Conservation (phyloP, 2,329 filamentous ascomycete genomes). For the Xylariaceae sp. region DNA sequence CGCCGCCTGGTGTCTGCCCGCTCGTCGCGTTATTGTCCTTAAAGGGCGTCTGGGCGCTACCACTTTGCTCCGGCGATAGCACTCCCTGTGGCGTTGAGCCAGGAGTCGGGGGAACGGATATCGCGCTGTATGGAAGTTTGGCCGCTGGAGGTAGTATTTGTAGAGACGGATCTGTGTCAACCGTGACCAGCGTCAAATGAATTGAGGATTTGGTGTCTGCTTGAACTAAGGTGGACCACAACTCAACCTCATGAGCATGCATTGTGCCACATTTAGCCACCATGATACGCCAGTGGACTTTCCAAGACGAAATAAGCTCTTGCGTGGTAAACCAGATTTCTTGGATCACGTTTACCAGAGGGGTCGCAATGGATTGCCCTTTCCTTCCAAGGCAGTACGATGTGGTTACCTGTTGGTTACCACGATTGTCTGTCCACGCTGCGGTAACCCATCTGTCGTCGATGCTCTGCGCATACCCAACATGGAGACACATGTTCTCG, state of each 20-base stretch:
- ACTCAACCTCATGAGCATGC: constrained; percentile 58
- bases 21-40: constrained; percentile 32
- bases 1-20: constrained; percentile 42
- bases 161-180: constrained; percentile 60
- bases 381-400: constrained; percentile 66
- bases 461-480: constrained; percentile 70
- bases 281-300: constrained; percentile 71
- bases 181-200: constrained; percentile 55
- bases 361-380: constrained; percentile 44
- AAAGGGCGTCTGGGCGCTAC: constrained; percentile 46
- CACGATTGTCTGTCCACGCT: constrained; percentile 75
- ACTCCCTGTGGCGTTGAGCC: constrained; percentile 61
- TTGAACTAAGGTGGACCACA: constrained; percentile 50
- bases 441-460: constrained; percentile 74
- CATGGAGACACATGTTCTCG: constrained; percentile 74
- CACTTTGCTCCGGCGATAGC: constrained; percentile 55
- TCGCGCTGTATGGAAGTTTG: constrained; percentile 41
- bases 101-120: constrained; percentile 52
- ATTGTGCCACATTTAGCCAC: constrained; percentile 66
- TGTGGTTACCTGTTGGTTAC: constrained; percentile 64
- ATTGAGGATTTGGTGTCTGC: constrained; percentile 47
- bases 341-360: constrained; percentile 58
- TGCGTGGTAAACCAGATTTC: constrained; percentile 76
- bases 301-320: constrained; percentile 63
- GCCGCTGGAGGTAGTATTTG: constrained; percentile 54